Evolutionary conservation across 768 basidiomycete genomes (phyloP).

Genomic region (Hypsizygus marmoreus): DNA sequence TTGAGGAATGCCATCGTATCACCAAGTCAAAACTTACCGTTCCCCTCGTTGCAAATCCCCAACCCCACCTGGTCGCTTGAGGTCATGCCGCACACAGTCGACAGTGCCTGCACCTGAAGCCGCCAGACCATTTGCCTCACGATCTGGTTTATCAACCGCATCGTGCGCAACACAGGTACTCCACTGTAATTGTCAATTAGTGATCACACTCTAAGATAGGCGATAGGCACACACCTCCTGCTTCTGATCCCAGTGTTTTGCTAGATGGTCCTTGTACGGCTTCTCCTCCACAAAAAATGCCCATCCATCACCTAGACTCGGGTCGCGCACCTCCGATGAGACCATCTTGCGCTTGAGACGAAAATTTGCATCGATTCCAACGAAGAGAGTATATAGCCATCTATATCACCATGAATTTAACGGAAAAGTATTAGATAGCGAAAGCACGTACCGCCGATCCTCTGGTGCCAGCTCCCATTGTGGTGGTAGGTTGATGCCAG

Average conservation of each 20-base stretch:
- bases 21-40: conserved; percentile 1
- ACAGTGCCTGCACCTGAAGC: conserved; percentile 21
- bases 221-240: too few relatives aligned
- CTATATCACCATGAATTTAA: not conserved
- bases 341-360: conserved; percentile 19
- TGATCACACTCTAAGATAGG: too few relatives aligned
- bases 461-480: conserved; percentile 18
- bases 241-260: not conserved
- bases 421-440: not conserved
- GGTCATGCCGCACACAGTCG: conserved; percentile 19
- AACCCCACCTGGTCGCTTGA: conserved; percentile 18
- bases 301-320: conserved; percentile 15
- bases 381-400: conserved; percentile 18
- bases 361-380: conserved; percentile 26
- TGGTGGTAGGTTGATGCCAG: conserved; percentile 23
- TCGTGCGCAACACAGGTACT: conserved; percentile 20
- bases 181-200: not conserved
- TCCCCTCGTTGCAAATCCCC: conserved; percentile 15
- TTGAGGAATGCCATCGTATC: not conserved
- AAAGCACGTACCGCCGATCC: conserved; percentile 2
- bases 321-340: conserved; percentile 16
- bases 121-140: conserved; percentile 13
- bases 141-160: conserved; percentile 6
- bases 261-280: conserved; percentile 12
- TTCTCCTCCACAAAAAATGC: conserved; percentile 11